Percentiles rank a stretch among this genome's conserved stretches.
Conservation (phyloP, 345 rosid genomes). For the Euphorbia tirucalli region DNA sequence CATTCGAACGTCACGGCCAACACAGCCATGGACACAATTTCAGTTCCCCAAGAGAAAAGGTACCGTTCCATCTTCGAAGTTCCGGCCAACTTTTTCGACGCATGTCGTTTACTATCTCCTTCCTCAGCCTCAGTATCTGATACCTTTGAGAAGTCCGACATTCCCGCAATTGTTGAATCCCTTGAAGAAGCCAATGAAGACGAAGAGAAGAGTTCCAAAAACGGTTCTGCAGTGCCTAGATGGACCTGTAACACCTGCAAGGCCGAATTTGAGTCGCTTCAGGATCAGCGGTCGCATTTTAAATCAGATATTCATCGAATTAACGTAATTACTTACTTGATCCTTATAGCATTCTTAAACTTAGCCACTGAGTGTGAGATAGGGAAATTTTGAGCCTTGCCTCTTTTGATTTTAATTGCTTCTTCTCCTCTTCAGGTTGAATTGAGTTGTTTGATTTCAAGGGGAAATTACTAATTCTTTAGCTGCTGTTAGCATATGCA, state of each 20-base stretch:
- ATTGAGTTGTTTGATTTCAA: background rate
- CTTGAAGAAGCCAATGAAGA: conserved; percentile 26
- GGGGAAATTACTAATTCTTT: background rate
- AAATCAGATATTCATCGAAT: conserved; percentile 88
- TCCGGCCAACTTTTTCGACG: conserved; percentile 53
- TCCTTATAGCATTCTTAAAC: background rate
- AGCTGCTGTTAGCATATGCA: background rate
- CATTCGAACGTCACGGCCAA: background rate
- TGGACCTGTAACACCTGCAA: conserved; percentile 93
- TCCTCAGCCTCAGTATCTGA: conserved; percentile 31
- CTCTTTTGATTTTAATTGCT: background rate
- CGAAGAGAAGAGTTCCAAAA: conserved; percentile 33
- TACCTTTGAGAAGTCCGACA: conserved; percentile 24
- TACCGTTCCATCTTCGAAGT: conserved; percentile 65
- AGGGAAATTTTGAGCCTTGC: background rate
- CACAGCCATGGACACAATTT: background rate
- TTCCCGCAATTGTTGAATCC: conserved; percentile 21
- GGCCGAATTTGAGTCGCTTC: conserved; percentile 77
- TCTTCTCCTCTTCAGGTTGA: background rate
- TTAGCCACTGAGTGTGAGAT: background rate
- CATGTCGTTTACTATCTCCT: conserved; percentile 52
- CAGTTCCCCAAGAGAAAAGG: conserved; percentile 32
- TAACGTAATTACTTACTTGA: conserved; percentile 47
- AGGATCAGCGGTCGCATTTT: conserved; percentile 86
- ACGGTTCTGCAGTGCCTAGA: conserved; percentile 40